These are phyloP conservation scores for Teunomyces lycoperdinae DNA, from an alignment of 805 yeast genomes.

Conservation along the genomic window DNA sequence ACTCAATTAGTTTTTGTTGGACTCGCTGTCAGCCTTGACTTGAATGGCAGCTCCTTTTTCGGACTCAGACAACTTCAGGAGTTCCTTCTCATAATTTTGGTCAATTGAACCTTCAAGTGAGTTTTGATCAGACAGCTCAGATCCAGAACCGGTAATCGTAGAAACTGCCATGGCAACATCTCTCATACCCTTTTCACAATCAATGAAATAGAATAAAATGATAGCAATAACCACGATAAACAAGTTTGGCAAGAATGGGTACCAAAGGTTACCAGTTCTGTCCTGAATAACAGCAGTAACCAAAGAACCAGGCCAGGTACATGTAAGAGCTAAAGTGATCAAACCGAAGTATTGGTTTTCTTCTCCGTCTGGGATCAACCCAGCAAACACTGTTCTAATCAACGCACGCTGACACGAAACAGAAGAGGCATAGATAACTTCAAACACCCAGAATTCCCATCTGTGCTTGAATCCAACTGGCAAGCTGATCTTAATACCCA, in stretches of 20 bases:
- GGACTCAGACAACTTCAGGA: background rate
- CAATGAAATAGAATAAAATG: slow-evolving; percentile 22
- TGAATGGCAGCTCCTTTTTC: background rate
- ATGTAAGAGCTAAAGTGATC: slow-evolving; percentile 37
- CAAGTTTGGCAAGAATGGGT: slow-evolving; percentile 37
- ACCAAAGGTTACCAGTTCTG: slow-evolving; percentile 33
- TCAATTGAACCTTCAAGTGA: background rate
- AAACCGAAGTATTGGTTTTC: slow-evolving; percentile 44
- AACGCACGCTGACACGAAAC: slow-evolving; percentile 35
- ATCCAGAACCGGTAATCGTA: background rate
- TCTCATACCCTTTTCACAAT: slow-evolving; percentile 30
- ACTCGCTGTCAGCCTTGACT: background rate
- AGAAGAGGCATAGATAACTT: slow-evolving; percentile 30
- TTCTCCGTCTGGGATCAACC: slow-evolving; percentile 38
- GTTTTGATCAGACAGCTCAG: background rate
- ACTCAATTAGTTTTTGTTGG: background rate
- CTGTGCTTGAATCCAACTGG: slow-evolving; percentile 39
- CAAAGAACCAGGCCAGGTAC: slow-evolving; percentile 41
- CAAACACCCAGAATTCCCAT: slow-evolving; percentile 44
- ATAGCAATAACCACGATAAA: slow-evolving; percentile 26
- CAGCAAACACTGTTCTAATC: slow-evolving; percentile 34
- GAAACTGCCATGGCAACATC: slow-evolving; percentile 16
- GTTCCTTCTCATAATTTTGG: background rate
- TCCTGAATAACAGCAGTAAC: slow-evolving; percentile 40
- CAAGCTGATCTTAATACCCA: slow-evolving; percentile 26